A percentile compares a stretch with the other conserved stretches of the same genome.
Conservation (phyloP, 176 grass and related monocot genomes). For the Musa acuminata region DNA sequence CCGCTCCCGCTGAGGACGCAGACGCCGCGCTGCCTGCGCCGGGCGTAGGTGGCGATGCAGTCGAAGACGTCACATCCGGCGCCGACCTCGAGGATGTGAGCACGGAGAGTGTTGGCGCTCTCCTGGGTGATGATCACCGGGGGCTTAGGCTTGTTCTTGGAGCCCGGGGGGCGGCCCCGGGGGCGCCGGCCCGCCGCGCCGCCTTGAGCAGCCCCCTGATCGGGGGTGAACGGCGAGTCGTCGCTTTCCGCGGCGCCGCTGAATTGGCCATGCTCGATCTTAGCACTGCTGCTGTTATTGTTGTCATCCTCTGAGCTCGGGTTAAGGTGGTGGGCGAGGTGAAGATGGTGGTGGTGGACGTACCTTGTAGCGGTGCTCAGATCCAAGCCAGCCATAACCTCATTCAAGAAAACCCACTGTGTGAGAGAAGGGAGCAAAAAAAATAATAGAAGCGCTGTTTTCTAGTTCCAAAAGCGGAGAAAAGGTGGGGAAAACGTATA, state of each 20-base stretch:
- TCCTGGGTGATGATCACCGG: constrained; percentile 20
- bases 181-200: neutral
- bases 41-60: constrained; percentile 15
- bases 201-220: neutral
- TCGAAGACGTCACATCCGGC: constrained; percentile 22
- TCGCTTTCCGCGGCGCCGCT: neutral
- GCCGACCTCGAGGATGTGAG: constrained; percentile 18
- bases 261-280: neutral
- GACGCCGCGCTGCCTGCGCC: constrained; percentile 15
- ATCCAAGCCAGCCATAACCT: constrained; percentile 25
- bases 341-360: constrained; percentile 18
- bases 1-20: constrained; percentile 22
- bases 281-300: neutral
- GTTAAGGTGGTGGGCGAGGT: constrained; percentile 11
- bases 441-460: constrained; percentile 5
- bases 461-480: neutral
- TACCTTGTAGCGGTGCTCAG: constrained; percentile 17
- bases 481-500: constrained; percentile 1
- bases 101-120: constrained; percentile 14
- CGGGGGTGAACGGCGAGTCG: neutral
- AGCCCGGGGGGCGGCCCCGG: constrained; percentile 8
- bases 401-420: constrained; percentile 20
- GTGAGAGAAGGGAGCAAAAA: neutral
- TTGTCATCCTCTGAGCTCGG: constrained; percentile 1
- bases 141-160: constrained; percentile 23